Conservation (phyloP, 148 eudicot species). For the Polygonum maritimum region DNA sequence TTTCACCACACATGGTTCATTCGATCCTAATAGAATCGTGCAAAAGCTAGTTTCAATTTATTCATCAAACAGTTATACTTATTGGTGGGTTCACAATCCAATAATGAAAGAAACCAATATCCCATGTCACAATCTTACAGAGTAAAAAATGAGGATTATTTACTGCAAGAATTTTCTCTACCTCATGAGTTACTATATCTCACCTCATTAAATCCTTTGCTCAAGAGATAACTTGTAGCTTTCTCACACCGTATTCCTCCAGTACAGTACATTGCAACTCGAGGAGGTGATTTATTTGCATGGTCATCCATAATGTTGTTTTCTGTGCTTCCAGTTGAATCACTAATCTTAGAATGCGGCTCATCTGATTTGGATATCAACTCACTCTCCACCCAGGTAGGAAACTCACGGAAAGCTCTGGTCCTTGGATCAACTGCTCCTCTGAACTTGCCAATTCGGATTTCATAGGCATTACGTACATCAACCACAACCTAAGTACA, state of each 20-base stretch:
- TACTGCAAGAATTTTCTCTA: neutral
- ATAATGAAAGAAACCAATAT: no score
- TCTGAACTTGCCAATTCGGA: conserved; percentile 85
- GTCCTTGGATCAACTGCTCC: conserved; percentile 93
- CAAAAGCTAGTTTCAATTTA: neutral
- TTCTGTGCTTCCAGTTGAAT: conserved; percentile 15
- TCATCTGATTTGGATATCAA: conserved; percentile 38
- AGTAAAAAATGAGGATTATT: neutral
- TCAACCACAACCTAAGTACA: conserved; percentile 74
- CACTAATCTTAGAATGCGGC: conserved; percentile 15
- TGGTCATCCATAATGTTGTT: conserved; percentile 19
- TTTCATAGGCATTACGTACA: conserved; percentile 89
- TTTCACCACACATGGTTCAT: neutral
- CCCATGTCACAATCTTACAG: no score
- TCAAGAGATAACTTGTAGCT: conserved; percentile 86
- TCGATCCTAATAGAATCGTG: neutral
- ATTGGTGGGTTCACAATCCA: no score
- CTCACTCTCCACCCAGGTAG: conserved; percentile 73
- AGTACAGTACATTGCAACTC: conserved; percentile 97
- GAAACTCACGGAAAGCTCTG: conserved; percentile 81
- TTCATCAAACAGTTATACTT: neutral
- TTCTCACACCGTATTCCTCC: conserved; percentile 98
- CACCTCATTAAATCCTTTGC: conserved; percentile 93
- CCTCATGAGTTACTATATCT: neutral
- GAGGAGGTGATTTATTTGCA: conserved; percentile 43